Evolutionary conservation across 2,329 filamentous ascomycete genomes (phyloP).

Genomic region (Magnaporthales sp.): DNA sequence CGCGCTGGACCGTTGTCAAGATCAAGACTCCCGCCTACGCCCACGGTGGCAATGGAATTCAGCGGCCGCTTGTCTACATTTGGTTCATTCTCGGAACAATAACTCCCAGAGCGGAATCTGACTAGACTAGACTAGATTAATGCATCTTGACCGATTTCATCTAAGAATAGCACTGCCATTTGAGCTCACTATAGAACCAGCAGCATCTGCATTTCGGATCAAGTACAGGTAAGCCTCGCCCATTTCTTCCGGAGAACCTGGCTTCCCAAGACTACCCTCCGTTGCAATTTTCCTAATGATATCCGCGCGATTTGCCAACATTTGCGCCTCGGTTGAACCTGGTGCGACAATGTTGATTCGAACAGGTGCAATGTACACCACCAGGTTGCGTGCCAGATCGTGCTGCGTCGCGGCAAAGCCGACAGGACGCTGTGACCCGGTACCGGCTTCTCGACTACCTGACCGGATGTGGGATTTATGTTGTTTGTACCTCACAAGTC

Average conservation of each 20-base stretch:
- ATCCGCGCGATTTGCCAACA: too few relatives aligned
- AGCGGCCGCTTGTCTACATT: too few relatives aligned
- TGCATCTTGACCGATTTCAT: background rate
- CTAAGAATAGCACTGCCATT: background rate
- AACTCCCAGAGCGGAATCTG: background rate
- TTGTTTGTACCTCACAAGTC: too few relatives aligned
- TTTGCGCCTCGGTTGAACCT: too few relatives aligned
- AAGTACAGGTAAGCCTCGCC: background rate
- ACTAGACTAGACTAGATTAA: background rate
- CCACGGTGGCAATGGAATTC: too few relatives aligned
- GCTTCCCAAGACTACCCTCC: too few relatives aligned
- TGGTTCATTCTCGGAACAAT: background rate
- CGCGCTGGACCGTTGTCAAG: background rate
- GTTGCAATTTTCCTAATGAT: too few relatives aligned
- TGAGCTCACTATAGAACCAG: background rate
- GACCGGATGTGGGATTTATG: too few relatives aligned
- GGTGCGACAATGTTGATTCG: too few relatives aligned
- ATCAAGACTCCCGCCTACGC: too few relatives aligned
- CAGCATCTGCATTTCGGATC: background rate
- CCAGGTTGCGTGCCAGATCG: too few relatives aligned
- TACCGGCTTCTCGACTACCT: background rate
- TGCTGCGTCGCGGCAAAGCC: background rate
- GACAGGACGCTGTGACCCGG: background rate
- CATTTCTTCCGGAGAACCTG: background rate
- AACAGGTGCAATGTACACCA: too few relatives aligned